These are phyloP conservation scores for Ehretia macrophylla DNA, from an alignment of 257 asterid genomes.

Conservation along the genomic window DNA sequence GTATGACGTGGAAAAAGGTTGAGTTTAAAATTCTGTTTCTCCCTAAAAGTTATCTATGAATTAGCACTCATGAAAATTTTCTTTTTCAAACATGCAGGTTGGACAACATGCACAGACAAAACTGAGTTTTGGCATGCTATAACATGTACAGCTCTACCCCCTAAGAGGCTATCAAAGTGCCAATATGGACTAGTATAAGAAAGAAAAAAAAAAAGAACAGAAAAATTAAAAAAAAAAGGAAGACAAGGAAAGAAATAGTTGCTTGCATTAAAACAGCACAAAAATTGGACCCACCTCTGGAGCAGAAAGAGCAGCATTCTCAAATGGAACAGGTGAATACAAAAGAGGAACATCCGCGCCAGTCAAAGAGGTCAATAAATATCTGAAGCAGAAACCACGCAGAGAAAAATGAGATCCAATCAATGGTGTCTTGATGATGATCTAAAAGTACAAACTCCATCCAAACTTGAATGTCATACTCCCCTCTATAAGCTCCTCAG, in stretches of 20 bases:
- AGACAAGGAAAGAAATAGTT: background rate
- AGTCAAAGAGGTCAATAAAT: slow-evolving; percentile 49
- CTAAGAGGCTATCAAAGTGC: too few relatives aligned
- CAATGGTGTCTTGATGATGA: background rate
- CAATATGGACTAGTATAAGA: background rate
- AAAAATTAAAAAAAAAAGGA: background rate
- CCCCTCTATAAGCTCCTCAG: too few relatives aligned
- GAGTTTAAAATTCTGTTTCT: too few relatives aligned
- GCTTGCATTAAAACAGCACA: slow-evolving; percentile 5
- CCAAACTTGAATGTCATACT: too few relatives aligned
- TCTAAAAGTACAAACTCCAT: too few relatives aligned
- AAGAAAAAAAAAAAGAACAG: background rate
- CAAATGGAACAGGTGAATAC: slow-evolving; percentile 78
- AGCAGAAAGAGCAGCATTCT: slow-evolving; percentile 71
- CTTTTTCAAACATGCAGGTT: too few relatives aligned
- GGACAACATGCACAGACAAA: too few relatives aligned
- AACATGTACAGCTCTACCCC: too few relatives aligned
- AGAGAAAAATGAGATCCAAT: slow-evolving; percentile 5
- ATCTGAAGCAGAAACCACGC: slow-evolving; percentile 56
- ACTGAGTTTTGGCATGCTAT: too few relatives aligned
- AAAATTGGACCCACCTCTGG: slow-evolving; percentile 69
- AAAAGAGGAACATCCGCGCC: slow-evolving; percentile 85
- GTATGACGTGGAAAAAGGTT: too few relatives aligned
- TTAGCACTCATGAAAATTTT: too few relatives aligned
- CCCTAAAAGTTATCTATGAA: too few relatives aligned